These are phyloP conservation scores for Pneumocystis oryctolagi DNA, from an alignment of 1,139 yeast genomes.

Conservation along the genomic window DNA sequence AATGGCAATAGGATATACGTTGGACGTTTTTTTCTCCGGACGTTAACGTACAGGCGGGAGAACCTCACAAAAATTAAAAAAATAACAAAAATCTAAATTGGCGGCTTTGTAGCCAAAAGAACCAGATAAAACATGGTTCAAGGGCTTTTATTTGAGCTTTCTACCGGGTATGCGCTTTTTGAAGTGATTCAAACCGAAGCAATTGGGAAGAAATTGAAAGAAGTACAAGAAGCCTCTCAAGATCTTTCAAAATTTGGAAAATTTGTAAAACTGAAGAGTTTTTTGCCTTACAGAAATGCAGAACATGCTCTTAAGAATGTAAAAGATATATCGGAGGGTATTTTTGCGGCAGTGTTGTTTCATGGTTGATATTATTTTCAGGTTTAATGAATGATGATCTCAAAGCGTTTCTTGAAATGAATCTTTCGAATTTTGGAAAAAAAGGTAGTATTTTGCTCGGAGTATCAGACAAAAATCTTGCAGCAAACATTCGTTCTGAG, in stretches of 20 bases:
- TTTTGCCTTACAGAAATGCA: conserved; percentile 89
- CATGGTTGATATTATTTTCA: neutral
- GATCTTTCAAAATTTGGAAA: conserved; percentile 84
- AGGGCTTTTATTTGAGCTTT: conserved; percentile 92
- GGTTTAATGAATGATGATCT: conserved; percentile 72
- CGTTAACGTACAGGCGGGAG: neutral
- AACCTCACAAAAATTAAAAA: neutral
- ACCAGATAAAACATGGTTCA: conserved; percentile 34
- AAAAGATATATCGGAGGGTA: conserved; percentile 91
- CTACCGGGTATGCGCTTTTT: conserved; percentile 95
- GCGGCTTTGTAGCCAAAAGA: neutral
- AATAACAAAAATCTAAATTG: neutral
- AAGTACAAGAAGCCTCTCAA: conserved; percentile 81
- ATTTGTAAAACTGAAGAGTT: conserved; percentile 81
- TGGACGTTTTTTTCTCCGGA: neutral
- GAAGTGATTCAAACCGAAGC: conserved; percentile 80
- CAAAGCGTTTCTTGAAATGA: conserved; percentile 75
- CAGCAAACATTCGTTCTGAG: conserved; percentile 86
- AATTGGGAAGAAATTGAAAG: conserved; percentile 78
- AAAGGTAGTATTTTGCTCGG: conserved; percentile 56
- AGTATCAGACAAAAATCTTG: conserved; percentile 87
- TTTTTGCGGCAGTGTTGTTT: neutral
- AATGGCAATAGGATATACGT: neutral
- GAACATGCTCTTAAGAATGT: conserved; percentile 98
- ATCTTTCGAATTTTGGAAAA: conserved; percentile 72